These are phyloP conservation scores for Rhodosporidiobolus sp. DNA, from an alignment of 768 basidiomycete species.

Conservation along the genomic window DNA sequence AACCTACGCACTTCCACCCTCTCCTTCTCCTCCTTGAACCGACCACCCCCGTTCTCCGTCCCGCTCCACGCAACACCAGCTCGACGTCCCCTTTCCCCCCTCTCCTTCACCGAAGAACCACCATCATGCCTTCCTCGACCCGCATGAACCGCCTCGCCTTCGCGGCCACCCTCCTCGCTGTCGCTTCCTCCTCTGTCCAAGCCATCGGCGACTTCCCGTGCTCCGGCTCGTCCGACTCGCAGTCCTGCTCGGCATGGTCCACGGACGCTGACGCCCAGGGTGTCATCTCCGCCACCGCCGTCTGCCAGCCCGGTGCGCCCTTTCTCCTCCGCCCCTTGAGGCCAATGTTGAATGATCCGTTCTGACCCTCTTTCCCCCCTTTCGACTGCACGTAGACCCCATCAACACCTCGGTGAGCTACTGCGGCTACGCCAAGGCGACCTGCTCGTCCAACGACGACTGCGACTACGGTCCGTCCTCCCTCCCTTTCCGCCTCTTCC, in stretches of 20 bases:
- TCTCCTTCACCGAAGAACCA: neutral
- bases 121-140: slow-evolving; percentile 9
- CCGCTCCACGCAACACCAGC: neutral
- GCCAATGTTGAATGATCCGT: neutral
- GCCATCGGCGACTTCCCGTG: slow-evolving; percentile 42
- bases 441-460: slow-evolving; percentile 27
- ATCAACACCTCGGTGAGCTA: slow-evolving; percentile 35
- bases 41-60: neutral
- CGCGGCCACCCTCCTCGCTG: slow-evolving; percentile 26
- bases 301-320: slow-evolving; percentile 31
- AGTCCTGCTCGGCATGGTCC: slow-evolving; percentile 30
- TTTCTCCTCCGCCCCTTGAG: neutral
- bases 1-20: neutral
- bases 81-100: neutral
- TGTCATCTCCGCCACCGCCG: slow-evolving; percentile 25
- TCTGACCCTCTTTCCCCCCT: neutral
- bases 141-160: slow-evolving; percentile 15
- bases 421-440: slow-evolving; percentile 39
- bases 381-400: slow-evolving; percentile 32
- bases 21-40: neutral
- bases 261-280: slow-evolving; percentile 25
- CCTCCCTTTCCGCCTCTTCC: neutral
- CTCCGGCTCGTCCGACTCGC: slow-evolving; percentile 25
- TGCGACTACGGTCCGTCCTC: slow-evolving; percentile 40
- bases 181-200: slow-evolving; percentile 1